Base-by-base conservation (phyloP, 2,329 filamentous ascomycete genomes). In the Chalaropsis thielavioides region DNA sequence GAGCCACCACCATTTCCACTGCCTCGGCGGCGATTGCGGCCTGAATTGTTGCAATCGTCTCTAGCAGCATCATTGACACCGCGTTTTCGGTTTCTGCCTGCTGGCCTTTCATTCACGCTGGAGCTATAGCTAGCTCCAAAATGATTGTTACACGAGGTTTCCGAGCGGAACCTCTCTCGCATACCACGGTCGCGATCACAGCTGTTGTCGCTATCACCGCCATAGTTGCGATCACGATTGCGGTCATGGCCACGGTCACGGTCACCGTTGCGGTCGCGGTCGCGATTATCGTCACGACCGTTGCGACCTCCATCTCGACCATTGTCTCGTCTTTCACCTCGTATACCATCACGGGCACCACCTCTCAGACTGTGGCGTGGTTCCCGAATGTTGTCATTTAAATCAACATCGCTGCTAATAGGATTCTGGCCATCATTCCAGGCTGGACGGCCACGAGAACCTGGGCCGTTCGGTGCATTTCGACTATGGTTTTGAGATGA, bases 401-500 rank as follows among this genome's bases (percentile, higher is more conserved):
- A 46, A 13, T 31, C 27, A 62, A 22, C 31, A 3, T 31, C 19
- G 13, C 22, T 46, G 3, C 10, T 49, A 15, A 56, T 10, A 31
- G 41, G 60, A 46, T 22, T 62, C 24, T 62, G 19, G 1, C 46
- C 40, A 35, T 31, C 59, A 22, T 59, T 46, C 60, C 60, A 66
- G 11, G 46, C 24, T 7, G 46, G 24, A 5, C 58, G 64, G 24
- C 35, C 38, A 7, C 24, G 41, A n/a, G 46, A n/a, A 22, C 49
- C 40, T 2, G 64, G 54, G 7, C 35, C 35, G 22, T 43, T 35
- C 10, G 38, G 19, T n/a, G 49, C 40, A 51, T 22, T 54, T n/a
- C 40, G 44, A 44, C 62, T 61, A 56, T 64, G 62, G 40, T 61
- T 64, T 44, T 56, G 61, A 61, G 49, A 43, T 7, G 61, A 61